phyloP scores from a whole-genome alignment of 805 yeast genomes.

The Grigorovia humatica region DNA sequence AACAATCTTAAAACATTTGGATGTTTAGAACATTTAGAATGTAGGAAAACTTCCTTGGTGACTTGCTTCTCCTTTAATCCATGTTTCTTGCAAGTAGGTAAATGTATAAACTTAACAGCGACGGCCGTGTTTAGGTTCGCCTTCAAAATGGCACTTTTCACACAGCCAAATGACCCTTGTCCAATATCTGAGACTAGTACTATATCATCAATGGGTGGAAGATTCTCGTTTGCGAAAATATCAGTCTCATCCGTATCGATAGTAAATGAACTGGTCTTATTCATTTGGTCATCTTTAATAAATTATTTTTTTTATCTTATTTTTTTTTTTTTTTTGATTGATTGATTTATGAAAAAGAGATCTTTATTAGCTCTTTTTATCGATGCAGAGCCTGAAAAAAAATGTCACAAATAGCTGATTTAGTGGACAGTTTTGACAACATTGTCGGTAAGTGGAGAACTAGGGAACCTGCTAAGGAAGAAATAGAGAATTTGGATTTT shows the following conservation, averaged over 20 bases:
- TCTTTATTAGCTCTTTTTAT: too few species aligned
- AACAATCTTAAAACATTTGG: slow-evolving; percentile 48
- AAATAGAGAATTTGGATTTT: background rate
- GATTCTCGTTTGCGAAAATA: background rate
- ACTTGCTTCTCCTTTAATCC: slow-evolving; percentile 34
- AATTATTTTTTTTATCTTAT: background rate
- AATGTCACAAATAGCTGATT: background rate
- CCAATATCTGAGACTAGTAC: slow-evolving; percentile 46
- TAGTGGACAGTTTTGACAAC: background rate
- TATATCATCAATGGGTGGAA: slow-evolving; percentile 41
- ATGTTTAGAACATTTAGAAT: slow-evolving; percentile 46
- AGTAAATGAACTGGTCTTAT: background rate
- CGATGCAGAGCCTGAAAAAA: too few species aligned
- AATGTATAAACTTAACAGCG: slow-evolving; percentile 51
- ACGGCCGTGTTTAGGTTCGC: slow-evolving; percentile 32
- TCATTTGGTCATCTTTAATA: slow-evolving; percentile 8
- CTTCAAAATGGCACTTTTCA: slow-evolving; percentile 38
- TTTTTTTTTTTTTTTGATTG: background rate
- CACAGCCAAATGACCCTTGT: slow-evolving; percentile 59
- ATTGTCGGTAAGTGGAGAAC: background rate
- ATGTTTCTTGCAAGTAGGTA: slow-evolving; percentile 27
- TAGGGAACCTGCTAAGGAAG: background rate
- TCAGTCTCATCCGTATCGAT: background rate
- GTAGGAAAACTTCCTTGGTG: slow-evolving; percentile 48
- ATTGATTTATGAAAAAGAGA: background rate